phyloP scores from a whole-genome alignment of 768 basidiomycete species.

The Mycena floridula region DNA sequence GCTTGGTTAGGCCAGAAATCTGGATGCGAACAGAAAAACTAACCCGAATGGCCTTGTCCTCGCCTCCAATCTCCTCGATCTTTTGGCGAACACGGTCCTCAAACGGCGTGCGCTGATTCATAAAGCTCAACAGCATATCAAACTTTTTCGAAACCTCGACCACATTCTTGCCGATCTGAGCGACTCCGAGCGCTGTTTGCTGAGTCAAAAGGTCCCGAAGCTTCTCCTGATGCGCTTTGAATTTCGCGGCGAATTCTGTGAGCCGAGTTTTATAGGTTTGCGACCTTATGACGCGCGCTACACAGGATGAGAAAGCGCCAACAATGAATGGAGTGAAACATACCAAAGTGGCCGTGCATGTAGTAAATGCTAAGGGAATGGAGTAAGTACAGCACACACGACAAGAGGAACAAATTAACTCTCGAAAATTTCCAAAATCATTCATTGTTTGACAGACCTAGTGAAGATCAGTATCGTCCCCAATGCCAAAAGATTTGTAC shows the following conservation, averaged over 20 bases:
- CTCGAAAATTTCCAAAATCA: constrained; percentile 7
- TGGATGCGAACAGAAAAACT: background rate
- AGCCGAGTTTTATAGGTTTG: constrained; percentile 6
- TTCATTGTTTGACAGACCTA: constrained; percentile 6
- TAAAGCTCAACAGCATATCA: background rate
- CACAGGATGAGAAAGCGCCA: background rate
- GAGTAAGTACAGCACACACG: background rate
- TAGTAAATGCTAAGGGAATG: constrained; percentile 3
- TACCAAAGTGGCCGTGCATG: constrained; percentile 7
- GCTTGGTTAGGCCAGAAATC: background rate
- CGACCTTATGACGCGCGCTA: constrained; percentile 3
- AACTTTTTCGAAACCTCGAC: constrained; percentile 1
- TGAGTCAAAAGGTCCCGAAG: constrained; percentile 7
- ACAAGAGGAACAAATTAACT: background rate
- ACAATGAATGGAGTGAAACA: background rate
- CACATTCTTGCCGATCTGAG: constrained; percentile 2
- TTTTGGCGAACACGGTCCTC: constrained; percentile 1
- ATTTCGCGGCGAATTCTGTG: constrained; percentile 4
- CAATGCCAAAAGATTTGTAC: background rate
- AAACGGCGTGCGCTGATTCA: background rate
- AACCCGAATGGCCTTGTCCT: constrained; percentile 5
- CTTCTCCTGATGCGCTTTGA: constrained; percentile 4
- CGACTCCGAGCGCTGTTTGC: constrained; percentile 4
- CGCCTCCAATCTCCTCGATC: constrained; percentile 5
- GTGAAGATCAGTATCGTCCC: background rate